phyloP scores from a whole-genome alignment of 768 basidiomycete genomes.

The Russula lepida region DNA sequence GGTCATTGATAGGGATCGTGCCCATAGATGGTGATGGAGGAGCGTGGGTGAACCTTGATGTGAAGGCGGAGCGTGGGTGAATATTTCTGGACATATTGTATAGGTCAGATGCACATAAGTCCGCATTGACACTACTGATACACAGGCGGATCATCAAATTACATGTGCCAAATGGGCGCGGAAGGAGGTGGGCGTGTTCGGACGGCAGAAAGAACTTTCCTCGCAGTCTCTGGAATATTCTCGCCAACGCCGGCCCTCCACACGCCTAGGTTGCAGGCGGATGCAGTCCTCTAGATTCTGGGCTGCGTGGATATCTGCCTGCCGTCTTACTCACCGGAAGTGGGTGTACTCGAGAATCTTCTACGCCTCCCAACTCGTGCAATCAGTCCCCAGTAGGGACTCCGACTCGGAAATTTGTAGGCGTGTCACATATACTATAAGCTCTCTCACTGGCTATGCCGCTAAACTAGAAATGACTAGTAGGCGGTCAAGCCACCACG shows the following conservation, averaged over 20 bases:
- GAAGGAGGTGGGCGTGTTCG: neutral
- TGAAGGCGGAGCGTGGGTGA: neutral
- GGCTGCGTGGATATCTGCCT: no score
- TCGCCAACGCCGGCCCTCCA: neutral
- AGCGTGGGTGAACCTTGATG: neutral
- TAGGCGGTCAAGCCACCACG: no score
- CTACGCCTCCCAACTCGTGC: neutral
- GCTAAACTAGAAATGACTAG: no score
- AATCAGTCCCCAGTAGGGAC: neutral
- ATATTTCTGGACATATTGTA: neutral
- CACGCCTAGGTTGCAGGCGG: neutral
- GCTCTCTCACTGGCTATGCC: no score
- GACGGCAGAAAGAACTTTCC: neutral
- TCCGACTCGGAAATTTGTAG: neutral
- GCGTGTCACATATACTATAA: no score
- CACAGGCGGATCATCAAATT: neutral
- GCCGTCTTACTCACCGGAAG: neutral
- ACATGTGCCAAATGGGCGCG: neutral
- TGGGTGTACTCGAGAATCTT: neutral
- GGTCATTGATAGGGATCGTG: neutral
- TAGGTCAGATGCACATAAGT: neutral
- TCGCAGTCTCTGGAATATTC: neutral
- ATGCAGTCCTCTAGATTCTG: neutral
- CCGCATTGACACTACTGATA: neutral
- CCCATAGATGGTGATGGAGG: neutral